phyloP scores from a whole-genome alignment of 2,329 filamentous ascomycete genomes.

The Penicillium decumbens region DNA sequence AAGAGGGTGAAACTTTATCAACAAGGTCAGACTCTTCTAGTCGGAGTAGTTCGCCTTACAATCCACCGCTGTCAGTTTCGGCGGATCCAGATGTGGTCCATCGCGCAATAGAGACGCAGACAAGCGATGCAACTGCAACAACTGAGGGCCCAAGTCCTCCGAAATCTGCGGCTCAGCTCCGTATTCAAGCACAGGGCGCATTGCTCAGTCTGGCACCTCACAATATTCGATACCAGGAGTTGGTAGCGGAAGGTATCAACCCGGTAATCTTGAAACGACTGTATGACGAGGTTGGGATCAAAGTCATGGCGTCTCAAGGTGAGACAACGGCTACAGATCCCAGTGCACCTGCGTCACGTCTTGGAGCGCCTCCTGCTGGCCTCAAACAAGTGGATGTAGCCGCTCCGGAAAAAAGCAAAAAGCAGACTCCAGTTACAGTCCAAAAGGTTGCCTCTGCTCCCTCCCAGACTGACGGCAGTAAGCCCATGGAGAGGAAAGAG shows the following conservation, averaged over 20 bases:
- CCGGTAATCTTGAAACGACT: constrained; percentile 57
- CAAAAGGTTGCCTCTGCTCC: constrained; percentile 9
- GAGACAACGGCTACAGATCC: constrained; percentile 9
- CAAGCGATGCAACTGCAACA: constrained; percentile 1
- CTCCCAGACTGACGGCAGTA: constrained; percentile 21
- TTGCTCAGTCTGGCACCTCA: constrained; percentile 59
- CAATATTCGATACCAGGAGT: constrained; percentile 68
- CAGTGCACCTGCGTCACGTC: background rate
- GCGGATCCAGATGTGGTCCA: constrained; percentile 16
- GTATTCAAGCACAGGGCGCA: constrained; percentile 57
- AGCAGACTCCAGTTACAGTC: background rate
- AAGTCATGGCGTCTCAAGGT: constrained; percentile 24
- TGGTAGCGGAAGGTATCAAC: constrained; percentile 69
- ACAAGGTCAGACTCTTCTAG: constrained; percentile 19
- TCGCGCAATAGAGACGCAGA: constrained; percentile 12
- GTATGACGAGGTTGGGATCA: constrained; percentile 64
- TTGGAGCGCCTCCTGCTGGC: background rate
- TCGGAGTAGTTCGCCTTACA: constrained; percentile 35
- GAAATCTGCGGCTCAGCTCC: constrained; percentile 37
- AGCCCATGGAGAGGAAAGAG: constrained; percentile 64
- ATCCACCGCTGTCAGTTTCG: constrained; percentile 29
- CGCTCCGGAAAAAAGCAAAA: background rate
- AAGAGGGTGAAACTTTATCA: constrained; percentile 26
- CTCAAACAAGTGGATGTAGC: background rate
- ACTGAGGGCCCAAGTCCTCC: background rate